A percentile compares a stretch with the other conserved stretches of the same genome.
These are phyloP conservation scores for Juglanconis juglandina DNA, from an alignment of 2,329 filamentous ascomycete genomes.

Conservation along the genomic window DNA sequence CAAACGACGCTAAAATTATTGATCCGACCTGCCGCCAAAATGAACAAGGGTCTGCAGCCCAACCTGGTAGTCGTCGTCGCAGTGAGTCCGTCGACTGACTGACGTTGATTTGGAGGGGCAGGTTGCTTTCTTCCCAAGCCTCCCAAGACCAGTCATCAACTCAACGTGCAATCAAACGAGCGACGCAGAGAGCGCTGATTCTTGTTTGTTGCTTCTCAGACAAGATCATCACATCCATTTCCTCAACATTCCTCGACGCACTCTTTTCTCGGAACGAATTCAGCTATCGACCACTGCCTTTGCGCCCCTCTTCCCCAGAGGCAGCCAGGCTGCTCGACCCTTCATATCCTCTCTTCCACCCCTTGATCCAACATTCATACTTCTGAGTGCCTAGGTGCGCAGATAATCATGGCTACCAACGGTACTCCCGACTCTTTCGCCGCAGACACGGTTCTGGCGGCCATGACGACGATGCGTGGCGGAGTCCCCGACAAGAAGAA, in stretches of 20 bases:
- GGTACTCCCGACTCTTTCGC: slow-evolving; percentile 68
- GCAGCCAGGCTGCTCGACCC: slow-evolving; percentile 15
- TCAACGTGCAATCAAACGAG: not conserved
- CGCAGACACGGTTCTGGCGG: slow-evolving; percentile 72
- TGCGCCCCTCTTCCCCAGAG: slow-evolving; percentile 8
- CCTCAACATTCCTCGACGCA: not conserved
- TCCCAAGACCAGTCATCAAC: not conserved
- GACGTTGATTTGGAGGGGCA: slow-evolving; percentile 20
- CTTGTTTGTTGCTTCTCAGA: not conserved
- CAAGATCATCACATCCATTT: not conserved
- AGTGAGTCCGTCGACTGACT: not conserved
- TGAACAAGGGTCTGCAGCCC: not conserved
- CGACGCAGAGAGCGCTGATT: not conserved
- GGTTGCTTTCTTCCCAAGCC: not conserved
- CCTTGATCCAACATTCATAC: slow-evolving; percentile 19
- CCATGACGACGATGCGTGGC: slow-evolving; percentile 88
- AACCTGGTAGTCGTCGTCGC: not conserved
- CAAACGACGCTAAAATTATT: slow-evolving; percentile 10
- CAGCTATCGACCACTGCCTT: not conserved
- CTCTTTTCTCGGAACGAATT: not conserved
- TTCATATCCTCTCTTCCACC: slow-evolving; percentile 16
- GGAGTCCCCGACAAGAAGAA: slow-evolving; percentile 80
- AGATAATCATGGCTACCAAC: slow-evolving; percentile 61
- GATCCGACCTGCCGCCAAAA: not conserved
- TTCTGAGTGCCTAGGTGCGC: slow-evolving; percentile 19